Evolutionary conservation across 192 early-diverging fungal genomes (phyloP).

Genomic region (Backusella macrospora): DNA sequence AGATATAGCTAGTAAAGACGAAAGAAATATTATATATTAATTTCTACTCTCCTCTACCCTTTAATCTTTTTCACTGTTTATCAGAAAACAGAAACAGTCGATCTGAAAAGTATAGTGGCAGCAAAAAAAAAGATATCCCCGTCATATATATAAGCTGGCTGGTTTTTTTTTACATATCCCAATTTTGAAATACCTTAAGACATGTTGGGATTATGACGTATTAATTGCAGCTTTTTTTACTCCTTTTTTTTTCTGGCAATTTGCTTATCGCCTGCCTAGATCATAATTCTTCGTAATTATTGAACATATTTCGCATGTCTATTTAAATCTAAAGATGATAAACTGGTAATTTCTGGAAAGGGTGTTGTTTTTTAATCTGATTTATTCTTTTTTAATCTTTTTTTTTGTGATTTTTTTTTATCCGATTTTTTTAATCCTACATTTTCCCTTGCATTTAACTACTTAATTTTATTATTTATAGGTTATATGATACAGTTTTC

Average conservation of each 20-base stretch:
- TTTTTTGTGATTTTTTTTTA: too few species aligned
- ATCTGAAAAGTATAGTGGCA: neutral
- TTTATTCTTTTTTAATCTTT: neutral
- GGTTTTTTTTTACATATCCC: neutral
- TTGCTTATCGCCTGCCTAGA: neutral
- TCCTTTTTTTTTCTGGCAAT: conserved; percentile 6
- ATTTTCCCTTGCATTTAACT: neutral
- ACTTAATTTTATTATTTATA: neutral
- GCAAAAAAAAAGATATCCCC: too few species aligned
- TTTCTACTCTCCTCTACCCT: too few species aligned
- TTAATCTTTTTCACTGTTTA: neutral
- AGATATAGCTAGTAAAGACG: neutral
- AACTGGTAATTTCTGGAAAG: neutral
- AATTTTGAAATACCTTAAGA: neutral
- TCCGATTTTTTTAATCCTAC: neutral
- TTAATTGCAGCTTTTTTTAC: neutral
- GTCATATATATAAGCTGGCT: neutral
- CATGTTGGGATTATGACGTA: neutral
- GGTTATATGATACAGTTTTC: neutral
- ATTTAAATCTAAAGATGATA: neutral
- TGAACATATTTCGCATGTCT: neutral
- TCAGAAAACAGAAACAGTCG: neutral
- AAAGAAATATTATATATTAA: neutral
- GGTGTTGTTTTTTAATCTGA: neutral
- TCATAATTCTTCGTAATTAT: neutral